Evolutionary conservation across 2,329 filamentous ascomycete genomes (phyloP), one percentile per base, ranked within the genome.

Genomic region (Paracorniculantispora psalliotae): DNA sequence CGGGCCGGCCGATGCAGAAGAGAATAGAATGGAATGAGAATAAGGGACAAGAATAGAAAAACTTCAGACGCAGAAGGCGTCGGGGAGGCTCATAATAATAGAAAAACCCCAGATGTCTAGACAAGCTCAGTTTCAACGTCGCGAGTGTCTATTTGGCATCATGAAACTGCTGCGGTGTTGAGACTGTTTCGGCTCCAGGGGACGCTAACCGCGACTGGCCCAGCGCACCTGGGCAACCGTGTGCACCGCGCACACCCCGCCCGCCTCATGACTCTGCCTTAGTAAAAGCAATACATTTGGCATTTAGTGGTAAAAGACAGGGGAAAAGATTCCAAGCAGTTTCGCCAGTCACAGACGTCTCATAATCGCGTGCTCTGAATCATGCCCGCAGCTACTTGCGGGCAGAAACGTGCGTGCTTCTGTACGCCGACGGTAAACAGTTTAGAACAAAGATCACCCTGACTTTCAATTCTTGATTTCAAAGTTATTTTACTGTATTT

Each of bases 1-100:
- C 53, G 28, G 53, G 33, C 53, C 53, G 30, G 53, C 53, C 43
- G 55, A 43, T 52, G 46, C 9, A 19, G 12, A 52, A 46, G 2
- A 43, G 48, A 50, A 33, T 17, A 43, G 47, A 44, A 30, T 51
- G 43, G 19, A n/a, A n/a, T n/a, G n/a, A n/a, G n/a, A n/a, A n/a
- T n/a, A n/a, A n/a, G n/a, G n/a, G n/a, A n/a, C 10, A 25, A 10
- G 8, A 41, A 28, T 2, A 41, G n/a, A 28, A 41, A 23, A 44
- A 46, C 10, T 33, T 55, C 28, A 54, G 19, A 55, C 28, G 39
- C 19, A 19, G 15, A 44, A 2, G 46, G 26, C 25, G 41, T 33
- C 17, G n/a, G n/a, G 3, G 26, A 35, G 9, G 12, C 39, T 19
- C 10, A 37, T 35, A 6, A 26, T 44, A 23, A 35, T 46, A 55